Evolutionary conservation across 2,329 filamentous ascomycete species (phyloP), one percentile per base, ranked within the genome.

Genomic region (Nemania serpens): DNA sequence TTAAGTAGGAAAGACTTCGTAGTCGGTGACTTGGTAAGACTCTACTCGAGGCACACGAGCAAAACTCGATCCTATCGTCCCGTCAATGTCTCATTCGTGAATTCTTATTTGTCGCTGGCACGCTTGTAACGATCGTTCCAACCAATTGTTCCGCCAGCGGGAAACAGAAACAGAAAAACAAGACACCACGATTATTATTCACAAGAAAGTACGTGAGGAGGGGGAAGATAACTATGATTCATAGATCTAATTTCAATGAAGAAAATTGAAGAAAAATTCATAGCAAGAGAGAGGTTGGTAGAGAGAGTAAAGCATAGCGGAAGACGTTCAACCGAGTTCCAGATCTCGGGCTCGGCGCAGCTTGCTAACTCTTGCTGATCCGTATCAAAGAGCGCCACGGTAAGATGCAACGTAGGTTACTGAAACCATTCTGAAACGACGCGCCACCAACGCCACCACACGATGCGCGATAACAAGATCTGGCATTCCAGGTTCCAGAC

Each of bases 341-440:
- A 17, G 12, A 54, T 48, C 48, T 47, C 61, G 22, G 43, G 57
- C 46, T 29, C 25, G 25, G 3, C 25, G 7, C 25, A 29, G 25
- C 12, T 48, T 17, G 34, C 39, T 37, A 6, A 18, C 17, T 22
- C 15, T 52, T 37, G 25, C 3, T 7, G 18, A 39, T 57, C 48
- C 41, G 22, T 9, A 52, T 25, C 45, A 61, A 12, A 29, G 7
- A 20, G 42, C 49, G 53, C 15, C 13, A 43, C 22, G 13, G 7
- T 17, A 37, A 49, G 43, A 18, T 39, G 25, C 46, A 39, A 43
- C 15, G 68, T 64, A 69, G 22, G 37, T 22, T 34, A 29, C 54
- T 68, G 66, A 68, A 68, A 68, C 66, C 43, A 53, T 64, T 54
- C 64, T 66, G 66, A 68, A 58, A 68, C 65, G 53, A 42, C 17